Percentiles rank a stretch among this genome's conserved stretches.
Evolutionary conservation across 371 early-diverging fungal species (phyloP).

Genomic region (Mucor plumbeus): DNA sequence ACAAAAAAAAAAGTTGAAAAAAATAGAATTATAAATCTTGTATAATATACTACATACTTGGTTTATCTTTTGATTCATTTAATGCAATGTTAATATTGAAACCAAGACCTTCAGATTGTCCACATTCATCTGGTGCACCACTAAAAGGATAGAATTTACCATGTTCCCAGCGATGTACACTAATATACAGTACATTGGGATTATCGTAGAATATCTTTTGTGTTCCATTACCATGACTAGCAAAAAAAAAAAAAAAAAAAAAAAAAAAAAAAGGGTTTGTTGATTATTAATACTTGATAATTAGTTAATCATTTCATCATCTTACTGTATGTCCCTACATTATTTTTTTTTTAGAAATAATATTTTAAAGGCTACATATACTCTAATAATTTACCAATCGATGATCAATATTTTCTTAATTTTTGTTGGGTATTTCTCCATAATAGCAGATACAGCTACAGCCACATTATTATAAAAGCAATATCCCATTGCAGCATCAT

Average conservation of each 20-base stretch:
- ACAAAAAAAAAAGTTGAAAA: background rate
- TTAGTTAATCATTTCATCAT: background rate
- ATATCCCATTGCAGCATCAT: constrained; percentile 69
- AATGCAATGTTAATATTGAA: constrained; percentile 67
- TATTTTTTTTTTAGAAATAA: background rate
- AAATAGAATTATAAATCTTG: background rate
- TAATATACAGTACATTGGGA: constrained; percentile 67
- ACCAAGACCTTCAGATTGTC: constrained; percentile 57
- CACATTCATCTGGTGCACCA: constrained; percentile 62
- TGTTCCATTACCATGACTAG: constrained; percentile 68
- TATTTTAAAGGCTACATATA: background rate
- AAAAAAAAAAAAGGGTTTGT: too few relatives aligned
- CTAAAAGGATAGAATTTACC: constrained; percentile 66
- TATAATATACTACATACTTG: constrained; percentile 35
- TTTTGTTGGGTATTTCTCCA: constrained; percentile 53
- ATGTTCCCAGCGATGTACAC: constrained; percentile 68
- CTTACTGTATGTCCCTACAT: constrained; percentile 69
- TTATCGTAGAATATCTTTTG: constrained; percentile 69
- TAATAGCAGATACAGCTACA: constrained; percentile 59
- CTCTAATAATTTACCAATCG: constrained; percentile 48
- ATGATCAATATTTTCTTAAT: constrained; percentile 63
- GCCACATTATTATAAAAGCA: constrained; percentile 75
- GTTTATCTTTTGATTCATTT: constrained; percentile 50
- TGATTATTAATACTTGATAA: background rate
- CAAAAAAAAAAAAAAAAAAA: background rate